Conservation (phyloP, 192 early-diverging fungal genomes). For the Helicostylum pulchrum region DNA sequence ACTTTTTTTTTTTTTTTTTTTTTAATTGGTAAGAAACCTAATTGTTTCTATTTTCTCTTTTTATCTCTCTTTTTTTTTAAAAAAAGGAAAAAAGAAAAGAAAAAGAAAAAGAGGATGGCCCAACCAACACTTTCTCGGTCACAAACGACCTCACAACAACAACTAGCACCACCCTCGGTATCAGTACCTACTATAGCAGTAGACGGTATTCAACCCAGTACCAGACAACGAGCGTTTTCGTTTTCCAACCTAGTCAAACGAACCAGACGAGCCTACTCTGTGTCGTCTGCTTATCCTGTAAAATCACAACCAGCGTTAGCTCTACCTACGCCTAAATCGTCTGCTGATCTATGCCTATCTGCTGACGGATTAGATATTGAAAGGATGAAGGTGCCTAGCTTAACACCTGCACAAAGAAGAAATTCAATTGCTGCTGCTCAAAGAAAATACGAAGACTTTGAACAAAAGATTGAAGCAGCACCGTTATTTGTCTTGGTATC, state of each 20-base stretch:
- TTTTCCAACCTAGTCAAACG: conserved; percentile 17
- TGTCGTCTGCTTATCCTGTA: conserved; percentile 33
- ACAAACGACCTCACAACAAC: not conserved
- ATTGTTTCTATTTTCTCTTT: not conserved
- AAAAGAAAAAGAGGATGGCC: not conserved
- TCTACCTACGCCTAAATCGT: conserved; percentile 24
- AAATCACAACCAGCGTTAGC: conserved; percentile 14
- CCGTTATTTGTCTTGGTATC: conserved; percentile 75
- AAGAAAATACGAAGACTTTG: conserved; percentile 36
- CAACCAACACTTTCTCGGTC: not conserved
- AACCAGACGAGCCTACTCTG: conserved; percentile 33
- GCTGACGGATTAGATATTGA: not conserved
- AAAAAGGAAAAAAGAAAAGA: not conserved
- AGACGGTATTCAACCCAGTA: not conserved
- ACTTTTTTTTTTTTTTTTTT: no score
- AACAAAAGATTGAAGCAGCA: conserved; percentile 37
- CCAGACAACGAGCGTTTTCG: conserved; percentile 19
- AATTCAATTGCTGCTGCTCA: conserved; percentile 23
- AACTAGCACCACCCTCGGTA: not conserved
- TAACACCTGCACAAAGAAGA: conserved; percentile 29
- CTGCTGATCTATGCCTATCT: conserved; percentile 27
- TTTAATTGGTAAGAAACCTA: no score
- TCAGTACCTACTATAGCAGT: not conserved
- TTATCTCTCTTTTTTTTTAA: not conserved
- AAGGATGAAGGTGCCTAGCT: not conserved